Conservation (phyloP, 2,329 filamentous ascomycete genomes). For the Leptographium galeiforme region DNA sequence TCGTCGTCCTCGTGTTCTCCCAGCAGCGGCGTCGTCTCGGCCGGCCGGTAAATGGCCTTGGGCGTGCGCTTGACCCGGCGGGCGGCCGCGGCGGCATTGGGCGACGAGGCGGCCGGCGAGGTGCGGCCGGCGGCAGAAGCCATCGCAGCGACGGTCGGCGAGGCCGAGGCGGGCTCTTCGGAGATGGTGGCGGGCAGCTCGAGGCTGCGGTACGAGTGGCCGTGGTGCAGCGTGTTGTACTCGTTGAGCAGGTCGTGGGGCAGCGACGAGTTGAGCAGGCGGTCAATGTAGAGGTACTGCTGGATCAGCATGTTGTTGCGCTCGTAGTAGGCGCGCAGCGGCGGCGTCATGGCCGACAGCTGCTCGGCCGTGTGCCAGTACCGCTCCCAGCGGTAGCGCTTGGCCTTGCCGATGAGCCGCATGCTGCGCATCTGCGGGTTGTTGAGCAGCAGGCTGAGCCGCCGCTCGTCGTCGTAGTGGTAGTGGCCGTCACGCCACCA, state of each 20-base stretch:
- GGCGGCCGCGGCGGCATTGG: conserved; percentile 7
- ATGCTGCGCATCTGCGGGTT: conserved; percentile 68
- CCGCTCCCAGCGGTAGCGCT: conserved; percentile 71
- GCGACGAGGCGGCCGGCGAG: too few relatives aligned
- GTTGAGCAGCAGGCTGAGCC: conserved; percentile 44
- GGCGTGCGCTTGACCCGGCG: conserved; percentile 64
- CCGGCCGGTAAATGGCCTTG: conserved; percentile 69
- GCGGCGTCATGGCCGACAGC: conserved; percentile 55
- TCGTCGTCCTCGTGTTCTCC: conserved; percentile 27
- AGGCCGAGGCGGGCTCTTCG: conserved; percentile 41
- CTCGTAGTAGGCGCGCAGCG: conserved; percentile 79
- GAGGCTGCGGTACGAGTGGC: conserved; percentile 37
- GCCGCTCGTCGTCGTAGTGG: conserved; percentile 32
- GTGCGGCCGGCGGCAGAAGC: too few relatives aligned
- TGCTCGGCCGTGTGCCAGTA: conserved; percentile 78
- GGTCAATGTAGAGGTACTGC: conserved; percentile 88
- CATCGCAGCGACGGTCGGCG: conserved; percentile 15
- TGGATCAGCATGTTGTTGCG: conserved; percentile 78
- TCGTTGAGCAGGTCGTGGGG: conserved; percentile 86
- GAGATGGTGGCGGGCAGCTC: conserved; percentile 61
- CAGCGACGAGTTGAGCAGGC: conserved; percentile 79
- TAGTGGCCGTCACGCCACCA: conserved; percentile 12
- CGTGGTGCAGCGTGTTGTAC: conserved; percentile 51
- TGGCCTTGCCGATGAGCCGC: conserved; percentile 78
- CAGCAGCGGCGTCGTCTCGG: conserved; percentile 56